Percentiles rank a stretch among this genome's conserved stretches.
Evolutionary conservation across 1,139 yeast genomes (phyloP).

Genomic region (Candida tunisiensis): DNA sequence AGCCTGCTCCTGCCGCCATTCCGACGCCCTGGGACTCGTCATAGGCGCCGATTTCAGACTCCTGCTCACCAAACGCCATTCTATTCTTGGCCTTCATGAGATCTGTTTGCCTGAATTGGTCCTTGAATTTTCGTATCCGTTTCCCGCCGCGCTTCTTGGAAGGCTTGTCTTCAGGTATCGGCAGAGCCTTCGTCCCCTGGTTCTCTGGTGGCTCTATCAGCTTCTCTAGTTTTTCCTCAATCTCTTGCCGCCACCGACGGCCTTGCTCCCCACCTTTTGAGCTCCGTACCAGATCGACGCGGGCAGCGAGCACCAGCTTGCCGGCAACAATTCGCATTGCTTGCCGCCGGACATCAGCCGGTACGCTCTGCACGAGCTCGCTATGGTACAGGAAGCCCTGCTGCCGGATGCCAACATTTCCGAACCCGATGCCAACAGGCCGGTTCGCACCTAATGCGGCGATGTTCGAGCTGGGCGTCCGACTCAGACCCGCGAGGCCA

Average conservation of each 20-base stretch:
- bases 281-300: slow-evolving; percentile 66
- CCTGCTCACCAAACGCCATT: slow-evolving; percentile 65
- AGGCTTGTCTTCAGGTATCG: slow-evolving; percentile 62
- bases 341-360: slow-evolving; percentile 44
- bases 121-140: slow-evolving; percentile 61
- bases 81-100: slow-evolving; percentile 70
- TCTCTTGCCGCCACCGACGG: slow-evolving; percentile 36
- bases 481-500: slow-evolving; percentile 50
- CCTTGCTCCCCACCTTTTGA: slow-evolving; percentile 40
- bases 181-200: slow-evolving; percentile 55
- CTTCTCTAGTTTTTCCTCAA: slow-evolving; percentile 49
- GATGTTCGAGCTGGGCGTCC: slow-evolving; percentile 69
- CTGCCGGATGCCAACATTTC: slow-evolving; percentile 22
- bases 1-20: slow-evolving; percentile 17
- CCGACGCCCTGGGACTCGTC: slow-evolving; percentile 82
- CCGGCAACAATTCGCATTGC: slow-evolving; percentile 72
- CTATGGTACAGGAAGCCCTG: slow-evolving; percentile 38
- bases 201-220: slow-evolving; percentile 65
- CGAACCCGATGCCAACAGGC: slow-evolving; percentile 28
- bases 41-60: slow-evolving; percentile 26
- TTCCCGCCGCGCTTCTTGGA: slow-evolving; percentile 83
- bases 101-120: slow-evolving; percentile 68
- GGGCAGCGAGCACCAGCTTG: slow-evolving; percentile 66
- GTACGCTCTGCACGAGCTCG: slow-evolving; percentile 23
- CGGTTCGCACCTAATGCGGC: slow-evolving; percentile 61